These are phyloP conservation scores for Globisporangium paroecandrum DNA, from an alignment of 352 stramenopile genomes.

Conservation along the genomic window DNA sequence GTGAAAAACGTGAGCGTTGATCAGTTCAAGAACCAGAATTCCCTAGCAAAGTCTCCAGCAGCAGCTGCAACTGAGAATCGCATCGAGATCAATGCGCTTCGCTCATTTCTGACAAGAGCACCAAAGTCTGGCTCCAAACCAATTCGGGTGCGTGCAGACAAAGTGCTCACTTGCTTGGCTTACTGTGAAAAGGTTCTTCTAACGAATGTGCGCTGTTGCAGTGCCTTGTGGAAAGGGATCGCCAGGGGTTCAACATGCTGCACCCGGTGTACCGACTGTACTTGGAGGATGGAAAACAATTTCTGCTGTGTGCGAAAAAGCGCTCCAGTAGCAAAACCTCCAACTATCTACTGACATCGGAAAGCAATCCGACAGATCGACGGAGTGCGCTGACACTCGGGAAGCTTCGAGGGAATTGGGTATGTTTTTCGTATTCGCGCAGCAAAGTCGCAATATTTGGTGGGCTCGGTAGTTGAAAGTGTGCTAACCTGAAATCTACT, in stretches of 20 bases:
- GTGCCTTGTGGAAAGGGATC: conserved; percentile 60
- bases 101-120: conserved; percentile 36
- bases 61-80: conserved; percentile 6
- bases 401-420: conserved; percentile 64
- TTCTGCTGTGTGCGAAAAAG: conserved; percentile 53
- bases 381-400: conserved; percentile 39
- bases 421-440: conserved; percentile 1
- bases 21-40: neutral
- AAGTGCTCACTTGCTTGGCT: neutral
- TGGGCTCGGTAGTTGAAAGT: neutral
- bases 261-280: conserved; percentile 58
- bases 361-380: conserved; percentile 31
- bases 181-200: neutral
- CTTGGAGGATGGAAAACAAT: conserved; percentile 47
- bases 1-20: neutral
- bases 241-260: conserved; percentile 40
- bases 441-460: neutral
- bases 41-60: neutral
- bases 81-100: conserved; percentile 29
- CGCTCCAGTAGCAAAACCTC: conserved; percentile 47
- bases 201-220: conserved; percentile 8
- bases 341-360: conserved; percentile 61
- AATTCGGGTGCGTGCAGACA: conserved; percentile 29
- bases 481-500: neutral
- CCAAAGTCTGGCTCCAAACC: conserved; percentile 18